Conservation (phyloP, 2,329 filamentous ascomycete genomes). For the Hypomyces rosellus region DNA sequence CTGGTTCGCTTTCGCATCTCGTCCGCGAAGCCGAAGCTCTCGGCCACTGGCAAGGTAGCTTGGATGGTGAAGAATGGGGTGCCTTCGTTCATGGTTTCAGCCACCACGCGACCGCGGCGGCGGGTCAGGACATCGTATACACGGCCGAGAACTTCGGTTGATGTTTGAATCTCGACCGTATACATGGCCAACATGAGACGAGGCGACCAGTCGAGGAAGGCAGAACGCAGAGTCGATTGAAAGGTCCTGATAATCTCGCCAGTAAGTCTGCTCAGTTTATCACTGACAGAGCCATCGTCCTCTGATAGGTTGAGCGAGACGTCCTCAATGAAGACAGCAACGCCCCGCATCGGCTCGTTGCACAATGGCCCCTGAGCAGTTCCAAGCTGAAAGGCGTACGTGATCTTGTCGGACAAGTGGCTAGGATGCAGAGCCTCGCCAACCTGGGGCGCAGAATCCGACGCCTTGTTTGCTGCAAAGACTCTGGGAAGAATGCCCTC, state of each 20-base stretch:
- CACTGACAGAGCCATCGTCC: slow-evolving; percentile 51
- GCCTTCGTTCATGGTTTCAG: slow-evolving; percentile 88
- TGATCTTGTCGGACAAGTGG: slow-evolving; percentile 83
- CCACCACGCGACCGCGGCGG: slow-evolving; percentile 80
- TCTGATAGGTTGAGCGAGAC: slow-evolving; percentile 54
- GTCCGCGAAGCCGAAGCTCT: slow-evolving; percentile 92
- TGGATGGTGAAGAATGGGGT: slow-evolving; percentile 95
- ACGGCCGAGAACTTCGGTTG: slow-evolving; percentile 86
- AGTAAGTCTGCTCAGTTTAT: slow-evolving; percentile 72
- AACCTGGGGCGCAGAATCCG: slow-evolving; percentile 30
- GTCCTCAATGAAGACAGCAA: slow-evolving; percentile 85
- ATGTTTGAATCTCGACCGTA: slow-evolving; percentile 93
- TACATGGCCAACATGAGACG: slow-evolving; percentile 98
- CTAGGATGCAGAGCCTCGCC: slow-evolving; percentile 50
- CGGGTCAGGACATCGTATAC: slow-evolving; percentile 98
- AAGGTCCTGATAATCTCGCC: slow-evolving; percentile 90
- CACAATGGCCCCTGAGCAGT: slow-evolving; percentile 86
- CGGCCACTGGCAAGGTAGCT: slow-evolving; percentile 80
- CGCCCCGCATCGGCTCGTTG: slow-evolving; percentile 85
- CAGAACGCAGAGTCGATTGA: slow-evolving; percentile 73
- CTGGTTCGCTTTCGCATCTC: slow-evolving; percentile 94
- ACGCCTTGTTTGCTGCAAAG: slow-evolving; percentile 39
- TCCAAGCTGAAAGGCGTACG: slow-evolving; percentile 89
- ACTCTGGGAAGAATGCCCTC: slow-evolving; percentile 66
- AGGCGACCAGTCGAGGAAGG: slow-evolving; percentile 92